Percentiles rank a stretch among this genome's conserved stretches.
phyloP scores from a whole-genome alignment of 805 yeast genomes.

The Metschnikowia bowlesiae region DNA sequence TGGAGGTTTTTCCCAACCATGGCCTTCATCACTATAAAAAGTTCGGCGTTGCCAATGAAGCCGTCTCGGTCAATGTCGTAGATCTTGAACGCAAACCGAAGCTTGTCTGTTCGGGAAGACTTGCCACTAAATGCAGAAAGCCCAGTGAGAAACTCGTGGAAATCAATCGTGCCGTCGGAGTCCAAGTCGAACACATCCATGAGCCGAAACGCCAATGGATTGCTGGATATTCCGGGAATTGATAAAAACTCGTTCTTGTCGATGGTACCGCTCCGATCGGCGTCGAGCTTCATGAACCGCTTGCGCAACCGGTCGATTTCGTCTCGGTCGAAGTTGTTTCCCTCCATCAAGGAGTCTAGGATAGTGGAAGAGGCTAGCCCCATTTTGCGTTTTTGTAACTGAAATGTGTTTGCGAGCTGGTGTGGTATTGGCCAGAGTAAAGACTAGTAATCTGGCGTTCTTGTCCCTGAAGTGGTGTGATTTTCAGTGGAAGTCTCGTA shows the following conservation, averaged over 20 bases:
- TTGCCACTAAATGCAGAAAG: conserved; percentile 83
- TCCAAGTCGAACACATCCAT: conserved; percentile 94
- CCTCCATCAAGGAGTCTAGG: conserved; percentile 69
- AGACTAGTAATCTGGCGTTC: neutral
- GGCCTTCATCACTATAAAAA: conserved; percentile 85
- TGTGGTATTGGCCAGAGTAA: neutral
- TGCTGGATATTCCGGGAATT: conserved; percentile 87
- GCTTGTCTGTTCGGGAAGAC: conserved; percentile 74
- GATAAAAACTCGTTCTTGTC: conserved; percentile 86
- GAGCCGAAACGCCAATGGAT: conserved; percentile 84
- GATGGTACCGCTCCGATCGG: conserved; percentile 87
- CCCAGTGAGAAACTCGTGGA: conserved; percentile 88
- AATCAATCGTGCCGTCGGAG: conserved; percentile 89
- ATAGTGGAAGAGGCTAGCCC: conserved; percentile 59
- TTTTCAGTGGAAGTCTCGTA: neutral
- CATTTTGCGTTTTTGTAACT: conserved; percentile 29
- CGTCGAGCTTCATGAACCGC: conserved; percentile 91
- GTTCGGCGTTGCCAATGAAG: conserved; percentile 89
- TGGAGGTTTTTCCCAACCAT: conserved; percentile 94
- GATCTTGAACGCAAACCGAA: conserved; percentile 84
- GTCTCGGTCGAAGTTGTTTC: conserved; percentile 81
- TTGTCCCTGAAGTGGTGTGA: neutral
- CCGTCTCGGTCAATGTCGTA: conserved; percentile 97
- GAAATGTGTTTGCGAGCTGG: neutral
- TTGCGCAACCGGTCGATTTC: conserved; percentile 89